These are phyloP conservation scores for Leishmania lainsoni DNA, from an alignment of 208 protist species.

Conservation along the genomic window DNA sequence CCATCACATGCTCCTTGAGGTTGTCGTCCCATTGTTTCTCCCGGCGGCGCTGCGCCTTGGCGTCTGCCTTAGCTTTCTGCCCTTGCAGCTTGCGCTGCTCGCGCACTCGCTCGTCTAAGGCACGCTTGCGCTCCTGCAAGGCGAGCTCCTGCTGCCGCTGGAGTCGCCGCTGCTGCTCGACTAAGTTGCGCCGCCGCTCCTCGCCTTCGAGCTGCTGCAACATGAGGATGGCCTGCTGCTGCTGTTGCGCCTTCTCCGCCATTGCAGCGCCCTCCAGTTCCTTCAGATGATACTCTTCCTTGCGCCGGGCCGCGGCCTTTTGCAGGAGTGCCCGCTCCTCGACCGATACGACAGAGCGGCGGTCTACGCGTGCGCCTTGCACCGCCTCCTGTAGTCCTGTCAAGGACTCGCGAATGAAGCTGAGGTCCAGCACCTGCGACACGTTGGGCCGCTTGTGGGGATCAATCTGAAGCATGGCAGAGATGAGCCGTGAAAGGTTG, in stretches of 20 bases:
- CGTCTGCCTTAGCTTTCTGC: slow-evolving; percentile 47
- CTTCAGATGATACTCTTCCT: slow-evolving; percentile 50
- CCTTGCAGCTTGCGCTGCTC: slow-evolving; percentile 67
- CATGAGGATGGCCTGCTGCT: slow-evolving; percentile 41
- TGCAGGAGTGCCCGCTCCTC: slow-evolving; percentile 56
- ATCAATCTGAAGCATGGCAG: slow-evolving; percentile 87
- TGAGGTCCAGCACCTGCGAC: slow-evolving; percentile 73
- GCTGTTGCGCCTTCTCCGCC: slow-evolving; percentile 50
- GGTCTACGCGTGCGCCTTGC: slow-evolving; percentile 48
- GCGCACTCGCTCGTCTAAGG: slow-evolving; percentile 63
- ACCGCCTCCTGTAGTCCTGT: slow-evolving; percentile 64
- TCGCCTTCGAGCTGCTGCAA: slow-evolving; percentile 61
- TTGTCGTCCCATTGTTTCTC: slow-evolving; percentile 85
- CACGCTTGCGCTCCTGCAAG: slow-evolving; percentile 51
- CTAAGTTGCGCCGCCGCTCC: slow-evolving; percentile 46
- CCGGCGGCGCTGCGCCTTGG: slow-evolving; percentile 44
- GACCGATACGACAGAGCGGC: slow-evolving; percentile 44
- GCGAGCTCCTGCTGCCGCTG: slow-evolving; percentile 59
- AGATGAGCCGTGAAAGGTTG: slow-evolving; percentile 77
- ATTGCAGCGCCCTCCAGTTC: slow-evolving; percentile 57
- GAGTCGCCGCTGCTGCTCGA: slow-evolving; percentile 49
- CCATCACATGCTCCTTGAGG: slow-evolving; percentile 46
- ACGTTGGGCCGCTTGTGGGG: slow-evolving; percentile 80
- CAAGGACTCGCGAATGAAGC: slow-evolving; percentile 80
- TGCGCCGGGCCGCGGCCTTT: slow-evolving; percentile 34